These are phyloP conservation scores for Dacryopinax primogenitus DNA, from an alignment of 768 basidiomycete genomes.

Conservation along the genomic window DNA sequence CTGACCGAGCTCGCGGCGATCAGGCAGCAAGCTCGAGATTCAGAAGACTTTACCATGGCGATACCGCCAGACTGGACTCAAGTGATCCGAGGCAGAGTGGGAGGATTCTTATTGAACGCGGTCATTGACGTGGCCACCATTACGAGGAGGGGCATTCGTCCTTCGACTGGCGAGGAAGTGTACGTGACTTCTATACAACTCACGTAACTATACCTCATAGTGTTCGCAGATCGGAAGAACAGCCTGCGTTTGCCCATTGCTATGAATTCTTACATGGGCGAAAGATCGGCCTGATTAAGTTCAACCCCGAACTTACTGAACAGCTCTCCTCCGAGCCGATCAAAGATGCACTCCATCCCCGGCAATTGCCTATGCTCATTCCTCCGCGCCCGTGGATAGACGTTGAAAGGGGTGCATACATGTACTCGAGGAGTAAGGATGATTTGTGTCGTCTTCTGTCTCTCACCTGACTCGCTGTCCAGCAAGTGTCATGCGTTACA, in stretches of 20 bases:
- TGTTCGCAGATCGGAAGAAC: constrained; percentile 48
- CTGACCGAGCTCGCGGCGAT: background rate
- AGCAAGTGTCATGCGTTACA: constrained; percentile 82
- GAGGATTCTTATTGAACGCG: constrained; percentile 67
- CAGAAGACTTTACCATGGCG: constrained; percentile 36
- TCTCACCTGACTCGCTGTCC: constrained; percentile 2
- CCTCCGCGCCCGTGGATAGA: constrained; percentile 78
- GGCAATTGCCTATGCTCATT: constrained; percentile 90
- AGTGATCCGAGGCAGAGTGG: constrained; percentile 57
- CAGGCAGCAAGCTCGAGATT: constrained; percentile 15
- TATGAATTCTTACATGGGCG: constrained; percentile 91
- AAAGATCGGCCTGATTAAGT: constrained; percentile 80
- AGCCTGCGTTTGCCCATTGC: constrained; percentile 81
- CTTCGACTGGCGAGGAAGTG: constrained; percentile 46
- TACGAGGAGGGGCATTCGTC: constrained; percentile 44
- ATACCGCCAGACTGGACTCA: constrained; percentile 73
- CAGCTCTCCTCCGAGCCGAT: constrained; percentile 64
- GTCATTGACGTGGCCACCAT: constrained; percentile 78
- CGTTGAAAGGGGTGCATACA: constrained; percentile 67
- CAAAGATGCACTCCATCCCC: constrained; percentile 66
- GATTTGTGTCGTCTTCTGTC: background rate
- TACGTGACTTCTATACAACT: constrained; percentile 31
- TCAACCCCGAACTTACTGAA: constrained; percentile 69
- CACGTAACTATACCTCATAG: background rate
- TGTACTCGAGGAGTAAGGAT: constrained; percentile 57